phyloP scores from a whole-genome alignment of 2,329 filamentous ascomycete genomes.

The Pseudohalonectria lignicola region DNA sequence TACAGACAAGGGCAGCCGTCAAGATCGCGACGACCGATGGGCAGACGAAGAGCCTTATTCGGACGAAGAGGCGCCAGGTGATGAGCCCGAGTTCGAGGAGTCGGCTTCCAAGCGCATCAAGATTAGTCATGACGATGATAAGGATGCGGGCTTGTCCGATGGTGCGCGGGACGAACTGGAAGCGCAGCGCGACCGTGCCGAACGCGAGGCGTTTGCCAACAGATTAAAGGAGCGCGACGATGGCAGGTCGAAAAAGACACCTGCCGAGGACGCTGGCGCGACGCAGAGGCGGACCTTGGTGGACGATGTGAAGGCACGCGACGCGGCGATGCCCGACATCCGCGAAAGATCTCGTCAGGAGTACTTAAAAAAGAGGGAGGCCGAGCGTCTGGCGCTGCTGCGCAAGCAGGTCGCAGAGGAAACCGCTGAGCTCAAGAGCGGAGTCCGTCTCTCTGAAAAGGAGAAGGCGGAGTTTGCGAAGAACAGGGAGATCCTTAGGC shows the following conservation, averaged over 20 bases:
- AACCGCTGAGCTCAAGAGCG: slow-evolving; percentile 66
- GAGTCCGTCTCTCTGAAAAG: slow-evolving; percentile 59
- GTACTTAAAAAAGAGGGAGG: slow-evolving; percentile 86
- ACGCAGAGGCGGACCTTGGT: slow-evolving; percentile 51
- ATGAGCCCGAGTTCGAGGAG: slow-evolving; percentile 51
- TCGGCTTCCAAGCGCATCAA: slow-evolving; percentile 63
- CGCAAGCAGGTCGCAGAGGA: slow-evolving; percentile 87
- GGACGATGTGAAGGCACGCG: slow-evolving; percentile 55
- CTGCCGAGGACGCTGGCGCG: slow-evolving; percentile 42
- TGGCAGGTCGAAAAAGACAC: slow-evolving; percentile 57
- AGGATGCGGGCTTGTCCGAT: slow-evolving; percentile 44
- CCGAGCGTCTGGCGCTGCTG: slow-evolving; percentile 74
- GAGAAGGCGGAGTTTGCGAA: slow-evolving; percentile 84
- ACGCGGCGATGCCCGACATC: slow-evolving; percentile 67
- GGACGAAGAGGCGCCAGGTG: slow-evolving; percentile 29
- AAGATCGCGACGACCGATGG: slow-evolving; percentile 58
- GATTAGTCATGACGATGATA: slow-evolving; percentile 36
- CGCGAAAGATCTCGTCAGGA: slow-evolving; percentile 79
- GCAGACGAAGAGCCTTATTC: slow-evolving; percentile 58
- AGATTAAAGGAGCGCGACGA: slow-evolving; percentile 63
- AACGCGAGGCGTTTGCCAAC: slow-evolving; percentile 72
- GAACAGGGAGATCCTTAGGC: slow-evolving; percentile 69
- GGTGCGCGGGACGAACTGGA: slow-evolving; percentile 46
- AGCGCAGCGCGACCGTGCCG: slow-evolving; percentile 56
- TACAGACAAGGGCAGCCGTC: slow-evolving; percentile 16